Base-by-base conservation (phyloP, 2,329 filamentous ascomycete species). In the Botrytis fabae region DNA sequence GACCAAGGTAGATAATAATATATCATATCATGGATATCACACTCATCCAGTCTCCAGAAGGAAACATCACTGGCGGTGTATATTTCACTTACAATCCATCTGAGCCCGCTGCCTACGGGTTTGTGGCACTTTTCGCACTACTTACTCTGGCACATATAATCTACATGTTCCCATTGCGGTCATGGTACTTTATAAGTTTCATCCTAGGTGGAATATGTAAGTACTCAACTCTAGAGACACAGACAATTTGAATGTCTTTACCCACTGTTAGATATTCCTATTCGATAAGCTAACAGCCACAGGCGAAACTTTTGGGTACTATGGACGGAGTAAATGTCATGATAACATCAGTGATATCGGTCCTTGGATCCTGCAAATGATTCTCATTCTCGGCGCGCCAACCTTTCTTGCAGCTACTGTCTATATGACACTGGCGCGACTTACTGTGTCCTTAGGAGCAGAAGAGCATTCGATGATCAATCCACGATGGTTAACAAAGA, bases 351-450 rank as follows among this genome's bases (percentile, higher is more conserved):
- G 51, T 4, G n/a, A n/a, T n/a, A n/a, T n/a, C n/a, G 48, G 70
- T 12, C 81, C 81, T 5, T 85, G 81, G 77, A 78, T 85, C 57
- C 74, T 83, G 32, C 83, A 86, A 74, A 78, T 78, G 0, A 75
- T 85, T 1, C 79, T 85, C 9, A 80, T 85, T 35, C 81, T 86
- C 7, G 79, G 84, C 32, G 83, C 81, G 0, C 84, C 84, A 0
- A 80, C 83, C 0, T 78, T 86, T 18, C 82, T 82, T 71, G 83
- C 84, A 3, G 84, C 84, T 0, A 82, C 82, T 0, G 83, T 85
- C 54, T 86, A 85, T 78, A 86, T 86, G 84, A 80, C 82, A 16
- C 82, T 85, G 25, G 84, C 82, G 0, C 81, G 84, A 1, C 75
- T 85, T 22, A 81, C 84, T 28, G 72, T 75, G 0, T 78, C 82